phyloP scores from a whole-genome alignment of 768 basidiomycete species.

The Amanita subjunquillea region DNA sequence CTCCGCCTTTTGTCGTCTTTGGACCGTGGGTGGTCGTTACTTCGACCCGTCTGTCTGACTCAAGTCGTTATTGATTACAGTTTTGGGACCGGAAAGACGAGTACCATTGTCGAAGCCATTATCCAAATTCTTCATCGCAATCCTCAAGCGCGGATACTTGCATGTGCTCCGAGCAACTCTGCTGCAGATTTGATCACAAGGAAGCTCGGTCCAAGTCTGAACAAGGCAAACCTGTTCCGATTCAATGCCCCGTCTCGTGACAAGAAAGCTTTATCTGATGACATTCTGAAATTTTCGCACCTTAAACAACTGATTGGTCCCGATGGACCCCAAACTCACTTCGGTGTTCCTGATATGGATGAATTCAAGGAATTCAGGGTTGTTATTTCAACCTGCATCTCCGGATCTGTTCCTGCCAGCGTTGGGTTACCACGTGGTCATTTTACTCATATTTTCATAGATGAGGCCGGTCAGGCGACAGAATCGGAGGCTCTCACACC shows the following conservation, averaged over 20 bases:
- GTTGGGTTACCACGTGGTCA: constrained; percentile 3
- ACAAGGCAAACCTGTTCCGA: constrained; percentile 29
- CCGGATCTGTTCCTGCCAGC: constrained; percentile 10
- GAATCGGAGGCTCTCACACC: constrained; percentile 1
- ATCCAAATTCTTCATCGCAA: constrained; percentile 26
- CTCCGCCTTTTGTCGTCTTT: constrained; percentile 43
- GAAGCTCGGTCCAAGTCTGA: constrained; percentile 18
- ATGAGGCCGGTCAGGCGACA: constrained; percentile 6
- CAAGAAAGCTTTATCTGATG: background rate
- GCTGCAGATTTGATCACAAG: constrained; percentile 41
- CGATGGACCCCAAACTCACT: background rate
- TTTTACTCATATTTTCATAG: constrained; percentile 7
- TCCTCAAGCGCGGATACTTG: constrained; percentile 28
- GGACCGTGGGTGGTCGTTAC: constrained; percentile 35
- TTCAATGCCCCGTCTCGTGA: constrained; percentile 30
- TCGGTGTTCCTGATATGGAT: background rate
- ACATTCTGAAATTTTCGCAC: background rate
- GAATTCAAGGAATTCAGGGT: constrained; percentile 4
- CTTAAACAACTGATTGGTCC: background rate
- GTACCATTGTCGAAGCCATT: constrained; percentile 41
- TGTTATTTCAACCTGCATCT: constrained; percentile 4
- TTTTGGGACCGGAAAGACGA: constrained; percentile 47
- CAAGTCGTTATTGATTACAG: constrained; percentile 15
- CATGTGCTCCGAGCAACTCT: constrained; percentile 46
- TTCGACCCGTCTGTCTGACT: background rate